Conservation (phyloP, 2,329 filamentous ascomycete species). For the Paecilomyces sp. region DNA sequence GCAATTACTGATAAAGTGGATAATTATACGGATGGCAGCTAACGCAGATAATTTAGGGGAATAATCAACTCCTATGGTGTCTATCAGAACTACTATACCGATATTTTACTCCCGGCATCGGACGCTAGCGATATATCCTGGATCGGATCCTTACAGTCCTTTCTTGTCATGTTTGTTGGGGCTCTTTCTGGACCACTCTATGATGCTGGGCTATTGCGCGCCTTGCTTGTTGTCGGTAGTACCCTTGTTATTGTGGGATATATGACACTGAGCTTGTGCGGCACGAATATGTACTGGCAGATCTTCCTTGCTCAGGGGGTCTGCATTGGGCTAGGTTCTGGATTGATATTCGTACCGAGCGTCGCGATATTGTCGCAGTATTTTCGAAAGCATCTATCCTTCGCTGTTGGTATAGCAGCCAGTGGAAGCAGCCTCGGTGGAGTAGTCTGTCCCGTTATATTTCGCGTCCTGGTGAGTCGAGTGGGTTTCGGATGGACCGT, state of each 20-base stretch:
- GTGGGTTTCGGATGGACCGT: conserved; percentile 50
- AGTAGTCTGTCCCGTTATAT: conserved; percentile 54
- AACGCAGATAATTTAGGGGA: no score
- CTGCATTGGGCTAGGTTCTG: conserved; percentile 45
- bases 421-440: conserved; percentile 36
- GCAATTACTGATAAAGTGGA: no score
- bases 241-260: background rate
- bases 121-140: background rate
- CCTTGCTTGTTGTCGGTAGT: background rate
- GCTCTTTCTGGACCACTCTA: background rate
- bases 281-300: conserved; percentile 46
- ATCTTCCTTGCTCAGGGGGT: conserved; percentile 49
- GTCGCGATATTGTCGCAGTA: conserved; percentile 36
- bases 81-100: background rate
- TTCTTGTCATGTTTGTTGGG: background rate
- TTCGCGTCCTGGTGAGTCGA: conserved; percentile 42
- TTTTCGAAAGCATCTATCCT: conserved; percentile 31
- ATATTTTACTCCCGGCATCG: background rate
- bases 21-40: no score
- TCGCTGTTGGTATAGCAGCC: conserved; percentile 39
- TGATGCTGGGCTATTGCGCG: background rate
- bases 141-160: background rate
- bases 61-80: background rate
- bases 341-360: conserved; percentile 34
- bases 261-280: background rate